A percentile compares a stretch with the other conserved stretches of the same genome.
These are phyloP conservation scores for Cinchona pubescens DNA, from an alignment of 257 asterid species.

Conservation along the genomic window DNA sequence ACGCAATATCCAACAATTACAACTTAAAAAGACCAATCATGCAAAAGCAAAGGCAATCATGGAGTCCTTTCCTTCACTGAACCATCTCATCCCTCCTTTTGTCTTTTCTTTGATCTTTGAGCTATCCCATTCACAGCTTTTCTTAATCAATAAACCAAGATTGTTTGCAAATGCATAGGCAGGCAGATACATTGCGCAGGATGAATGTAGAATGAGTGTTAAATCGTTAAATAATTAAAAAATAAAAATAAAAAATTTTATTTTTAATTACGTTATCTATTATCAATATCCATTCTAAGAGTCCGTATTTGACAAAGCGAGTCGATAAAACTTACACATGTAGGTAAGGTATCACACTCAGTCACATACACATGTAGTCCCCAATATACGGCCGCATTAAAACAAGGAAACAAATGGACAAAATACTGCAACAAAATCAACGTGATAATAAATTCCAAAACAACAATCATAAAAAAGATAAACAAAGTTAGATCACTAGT, in stretches of 20 bases:
- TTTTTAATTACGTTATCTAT: too few species aligned
- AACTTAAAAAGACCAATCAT: conserved; percentile 30
- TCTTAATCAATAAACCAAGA: conserved; percentile 9
- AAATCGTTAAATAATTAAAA: too few species aligned
- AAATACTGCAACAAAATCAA: conserved; percentile 18
- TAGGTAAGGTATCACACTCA: neutral
- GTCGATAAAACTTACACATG: too few species aligned
- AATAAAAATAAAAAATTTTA: too few species aligned
- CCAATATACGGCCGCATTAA: conserved; percentile 13
- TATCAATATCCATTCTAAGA: too few species aligned
- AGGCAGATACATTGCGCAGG: neutral
- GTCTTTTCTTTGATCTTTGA: conserved; percentile 33
- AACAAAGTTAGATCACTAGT: neutral
- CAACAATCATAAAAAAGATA: neutral
- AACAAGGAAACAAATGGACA: conserved; percentile 29
- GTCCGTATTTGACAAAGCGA: too few species aligned
- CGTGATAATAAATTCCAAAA: conserved; percentile 2
- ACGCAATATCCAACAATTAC: conserved; percentile 35
- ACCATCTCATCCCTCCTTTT: conserved; percentile 7
- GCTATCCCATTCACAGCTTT: conserved; percentile 11
- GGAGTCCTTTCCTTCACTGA: conserved; percentile 31
- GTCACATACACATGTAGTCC: neutral
- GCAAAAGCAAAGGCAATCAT: conserved; percentile 56
- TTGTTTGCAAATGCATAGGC: neutral
- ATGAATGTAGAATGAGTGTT: too few species aligned